These are phyloP conservation scores for Penicillium sp. DNA, from an alignment of 2,329 filamentous ascomycete species.

Conservation along the genomic window DNA sequence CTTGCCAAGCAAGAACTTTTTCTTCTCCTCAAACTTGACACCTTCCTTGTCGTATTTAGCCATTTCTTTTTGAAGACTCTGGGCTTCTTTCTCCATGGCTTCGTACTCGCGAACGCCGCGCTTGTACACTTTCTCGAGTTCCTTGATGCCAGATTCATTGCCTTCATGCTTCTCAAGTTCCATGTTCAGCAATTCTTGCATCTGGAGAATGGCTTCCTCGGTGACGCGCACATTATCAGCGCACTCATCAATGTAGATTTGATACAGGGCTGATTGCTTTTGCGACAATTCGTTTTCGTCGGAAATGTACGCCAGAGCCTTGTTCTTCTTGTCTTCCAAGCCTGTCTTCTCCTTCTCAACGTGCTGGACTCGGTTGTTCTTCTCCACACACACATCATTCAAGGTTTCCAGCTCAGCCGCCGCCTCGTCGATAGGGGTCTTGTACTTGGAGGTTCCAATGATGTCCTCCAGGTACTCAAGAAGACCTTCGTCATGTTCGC, in stretches of 20 bases:
- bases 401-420: conserved; percentile 82
- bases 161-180: conserved; percentile 91
- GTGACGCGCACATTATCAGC: conserved; percentile 83
- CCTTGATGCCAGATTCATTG: conserved; percentile 82
- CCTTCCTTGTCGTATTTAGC: conserved; percentile 91
- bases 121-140: conserved; percentile 77
- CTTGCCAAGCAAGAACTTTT: conserved; percentile 85
- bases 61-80: conserved; percentile 75
- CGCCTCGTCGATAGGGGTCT: conserved; percentile 90
- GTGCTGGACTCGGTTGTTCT: conserved; percentile 90
- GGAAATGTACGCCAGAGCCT: conserved; percentile 77
- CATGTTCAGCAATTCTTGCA: conserved; percentile 76
- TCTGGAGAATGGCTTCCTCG: conserved; percentile 81
- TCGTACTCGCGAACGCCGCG: conserved; percentile 79
- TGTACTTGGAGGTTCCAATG: conserved; percentile 98
- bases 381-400: conserved; percentile 92
- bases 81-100: conserved; percentile 70
- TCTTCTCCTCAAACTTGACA: conserved; percentile 97
- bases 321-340: conserved; percentile 94
- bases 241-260: conserved; percentile 83
- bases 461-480: conserved; percentile 98
- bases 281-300: conserved; percentile 88
- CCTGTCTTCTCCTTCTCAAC: conserved; percentile 94
- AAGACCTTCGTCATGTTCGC: conserved; percentile 92
- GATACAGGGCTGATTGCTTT: conserved; percentile 88